Percentiles rank a stretch among this genome's conserved stretches.
Conservation (phyloP, 2,329 filamentous ascomycete genomes). For the Arthroderma sp. region DNA sequence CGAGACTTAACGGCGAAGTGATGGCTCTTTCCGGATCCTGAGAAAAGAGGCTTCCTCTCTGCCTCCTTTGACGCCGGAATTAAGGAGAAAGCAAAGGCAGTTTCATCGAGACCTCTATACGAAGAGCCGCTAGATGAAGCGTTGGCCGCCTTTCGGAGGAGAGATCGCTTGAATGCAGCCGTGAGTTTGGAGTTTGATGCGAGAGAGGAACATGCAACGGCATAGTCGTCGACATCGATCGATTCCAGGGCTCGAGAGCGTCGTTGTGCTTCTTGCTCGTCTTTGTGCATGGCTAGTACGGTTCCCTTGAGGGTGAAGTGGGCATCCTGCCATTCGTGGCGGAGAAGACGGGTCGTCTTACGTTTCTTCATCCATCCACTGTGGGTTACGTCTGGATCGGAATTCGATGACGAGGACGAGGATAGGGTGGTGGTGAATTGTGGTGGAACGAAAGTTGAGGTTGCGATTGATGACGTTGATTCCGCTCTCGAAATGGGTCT, state of each 20-base stretch:
- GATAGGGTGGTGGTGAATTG: not conserved
- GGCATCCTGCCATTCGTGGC: slow-evolving; percentile 86
- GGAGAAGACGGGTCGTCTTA: slow-evolving; percentile 74
- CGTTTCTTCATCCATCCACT: slow-evolving; percentile 91
- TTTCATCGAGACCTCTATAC: slow-evolving; percentile 13
- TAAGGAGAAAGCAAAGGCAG: slow-evolving; percentile 30
- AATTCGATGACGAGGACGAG: slow-evolving; percentile 16
- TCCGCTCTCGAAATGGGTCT: no score
- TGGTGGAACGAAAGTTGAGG: not conserved
- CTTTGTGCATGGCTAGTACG: slow-evolving; percentile 36
- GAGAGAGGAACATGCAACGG: slow-evolving; percentile 34
- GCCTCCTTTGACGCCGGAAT: slow-evolving; percentile 34
- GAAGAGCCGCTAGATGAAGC: slow-evolving; percentile 4
- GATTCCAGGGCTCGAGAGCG: slow-evolving; percentile 19
- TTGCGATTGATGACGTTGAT: not conserved
- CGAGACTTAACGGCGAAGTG: slow-evolving; percentile 82
- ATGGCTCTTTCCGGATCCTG: slow-evolving; percentile 59
- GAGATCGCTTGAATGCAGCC: slow-evolving; percentile 60
- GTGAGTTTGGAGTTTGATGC: slow-evolving; percentile 68
- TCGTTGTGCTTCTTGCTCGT: slow-evolving; percentile 15
- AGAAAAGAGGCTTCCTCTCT: slow-evolving; percentile 25
- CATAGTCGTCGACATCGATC: slow-evolving; percentile 29
- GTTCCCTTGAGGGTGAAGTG: slow-evolving; percentile 77
- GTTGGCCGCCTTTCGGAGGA: slow-evolving; percentile 20
- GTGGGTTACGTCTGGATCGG: slow-evolving; percentile 46